phyloP scores from a whole-genome alignment of 495 filamentous ascomycete genomes.

The Aspergillus biplanus region DNA sequence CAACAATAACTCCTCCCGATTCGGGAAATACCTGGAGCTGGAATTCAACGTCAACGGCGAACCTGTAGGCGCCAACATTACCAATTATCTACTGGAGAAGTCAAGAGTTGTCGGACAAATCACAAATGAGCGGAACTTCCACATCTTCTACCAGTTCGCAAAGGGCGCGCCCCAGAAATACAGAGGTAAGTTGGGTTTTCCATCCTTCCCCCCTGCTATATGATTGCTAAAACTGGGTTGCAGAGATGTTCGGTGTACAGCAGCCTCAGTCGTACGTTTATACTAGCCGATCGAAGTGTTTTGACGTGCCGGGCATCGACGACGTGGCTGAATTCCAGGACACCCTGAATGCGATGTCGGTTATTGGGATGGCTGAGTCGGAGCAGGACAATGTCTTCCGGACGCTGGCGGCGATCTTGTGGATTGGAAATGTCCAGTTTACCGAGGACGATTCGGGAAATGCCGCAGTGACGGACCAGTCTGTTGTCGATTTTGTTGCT shows the following conservation, averaged over 20 bases:
- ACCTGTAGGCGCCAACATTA: constrained; percentile 95
- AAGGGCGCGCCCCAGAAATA: constrained; percentile 90
- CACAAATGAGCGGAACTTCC: constrained; percentile 93
- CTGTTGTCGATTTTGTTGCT: constrained; percentile 89
- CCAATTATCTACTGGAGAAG: constrained; percentile 97
- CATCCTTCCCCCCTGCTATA: not conserved
- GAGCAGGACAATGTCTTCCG: constrained; percentile 98
- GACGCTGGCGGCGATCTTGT: constrained; percentile 90
- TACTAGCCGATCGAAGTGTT: constrained; percentile 91
- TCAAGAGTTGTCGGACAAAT: constrained; percentile 95
- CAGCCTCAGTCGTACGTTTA: constrained; percentile 94
- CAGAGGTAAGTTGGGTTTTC: constrained; percentile 51
- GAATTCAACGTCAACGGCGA: constrained; percentile 95
- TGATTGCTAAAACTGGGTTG: constrained; percentile 20
- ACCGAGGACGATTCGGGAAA: constrained; percentile 87
- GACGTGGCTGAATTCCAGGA: constrained; percentile 90
- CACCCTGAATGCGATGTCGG: constrained; percentile 89
- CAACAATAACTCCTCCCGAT: constrained; percentile 98
- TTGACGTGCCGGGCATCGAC: constrained; percentile 90
- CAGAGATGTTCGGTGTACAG: constrained; percentile 82
- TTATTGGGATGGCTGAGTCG: constrained; percentile 83
- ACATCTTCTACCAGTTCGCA: constrained; percentile 99
- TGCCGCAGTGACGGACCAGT: constrained; percentile 81
- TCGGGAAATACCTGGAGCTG: constrained; percentile 97
- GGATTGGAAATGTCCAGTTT: constrained; percentile 94